Evolutionary conservation across 768 basidiomycete genomes (phyloP).

Genomic region (Hypholoma fasciculare): DNA sequence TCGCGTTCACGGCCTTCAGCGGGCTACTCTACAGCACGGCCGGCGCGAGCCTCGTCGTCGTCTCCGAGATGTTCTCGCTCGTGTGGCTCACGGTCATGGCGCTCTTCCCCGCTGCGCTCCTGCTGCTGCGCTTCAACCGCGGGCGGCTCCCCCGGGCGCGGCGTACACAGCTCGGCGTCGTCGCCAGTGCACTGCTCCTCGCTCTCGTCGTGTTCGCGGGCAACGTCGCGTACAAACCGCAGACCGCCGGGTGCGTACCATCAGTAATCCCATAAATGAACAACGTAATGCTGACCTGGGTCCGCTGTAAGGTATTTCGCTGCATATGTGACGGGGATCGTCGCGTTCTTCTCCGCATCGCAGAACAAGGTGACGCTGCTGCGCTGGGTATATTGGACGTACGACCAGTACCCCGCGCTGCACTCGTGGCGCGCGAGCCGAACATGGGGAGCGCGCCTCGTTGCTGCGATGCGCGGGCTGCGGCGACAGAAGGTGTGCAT

Average conservation of each 20-base stretch:
- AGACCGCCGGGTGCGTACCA: conserved; percentile 49
- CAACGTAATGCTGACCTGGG: conserved; percentile 1
- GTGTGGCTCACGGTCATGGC: conserved; percentile 68
- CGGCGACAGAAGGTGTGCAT: conserved; percentile 59
- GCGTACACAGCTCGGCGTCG: conserved; percentile 37
- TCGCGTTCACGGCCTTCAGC: conserved; percentile 50
- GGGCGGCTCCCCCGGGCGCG: conserved; percentile 49
- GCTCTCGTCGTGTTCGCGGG: conserved; percentile 50
- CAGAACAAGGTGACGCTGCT: conserved; percentile 57
- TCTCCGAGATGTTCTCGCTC: conserved; percentile 72
- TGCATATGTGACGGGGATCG: conserved; percentile 56
- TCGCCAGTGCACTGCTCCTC: conserved; percentile 43
- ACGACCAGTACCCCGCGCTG: conserved; percentile 56
- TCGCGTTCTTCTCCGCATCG: conserved; percentile 44
- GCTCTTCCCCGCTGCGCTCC: conserved; percentile 59
- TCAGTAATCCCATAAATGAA: background rate
- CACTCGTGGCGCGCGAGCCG: conserved; percentile 39
- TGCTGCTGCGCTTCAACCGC: conserved; percentile 66
- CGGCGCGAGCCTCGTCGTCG: conserved; percentile 47
- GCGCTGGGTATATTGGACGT: conserved; percentile 58
- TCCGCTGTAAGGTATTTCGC: conserved; percentile 52
- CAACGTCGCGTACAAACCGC: conserved; percentile 58
- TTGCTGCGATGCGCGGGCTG: conserved; percentile 42
- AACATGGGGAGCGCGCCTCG: conserved; percentile 43
- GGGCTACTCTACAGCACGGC: conserved; percentile 58